Evolutionary conservation across 2,329 filamentous ascomycete genomes (phyloP).

Genomic region (Metarhizium robertsii): DNA sequence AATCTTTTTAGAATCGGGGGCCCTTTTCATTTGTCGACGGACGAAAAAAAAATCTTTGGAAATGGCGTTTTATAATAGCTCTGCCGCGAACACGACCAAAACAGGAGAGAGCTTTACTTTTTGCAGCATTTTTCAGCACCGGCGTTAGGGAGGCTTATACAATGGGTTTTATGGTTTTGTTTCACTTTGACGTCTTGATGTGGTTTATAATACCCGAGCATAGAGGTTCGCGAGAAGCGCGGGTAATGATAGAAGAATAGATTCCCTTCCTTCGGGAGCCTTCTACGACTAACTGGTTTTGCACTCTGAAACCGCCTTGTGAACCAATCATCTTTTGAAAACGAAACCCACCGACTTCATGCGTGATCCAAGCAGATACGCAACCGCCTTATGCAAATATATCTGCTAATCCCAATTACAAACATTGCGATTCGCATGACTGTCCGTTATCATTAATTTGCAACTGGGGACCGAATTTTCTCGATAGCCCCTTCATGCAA

Average conservation of each 20-base stretch:
- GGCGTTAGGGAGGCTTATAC: constrained; percentile 2
- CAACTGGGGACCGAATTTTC: not conserved
- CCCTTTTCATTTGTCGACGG: not conserved
- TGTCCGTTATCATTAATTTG: not conserved
- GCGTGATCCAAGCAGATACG: no score
- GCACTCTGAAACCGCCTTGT: no score
- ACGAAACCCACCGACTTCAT: no score
- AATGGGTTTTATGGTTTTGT: not conserved
- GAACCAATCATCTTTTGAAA: no score
- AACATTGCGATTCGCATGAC: no score
- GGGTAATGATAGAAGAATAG: constrained; percentile 5
- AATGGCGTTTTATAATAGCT: no score
- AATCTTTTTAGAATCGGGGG: not conserved
- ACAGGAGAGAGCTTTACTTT: not conserved
- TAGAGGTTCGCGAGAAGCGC: not conserved
- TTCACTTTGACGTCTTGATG: not conserved
- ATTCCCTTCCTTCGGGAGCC: not conserved
- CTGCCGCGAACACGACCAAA: no score
- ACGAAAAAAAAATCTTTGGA: not conserved
- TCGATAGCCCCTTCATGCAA: no score
- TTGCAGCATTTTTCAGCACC: constrained; percentile 1
- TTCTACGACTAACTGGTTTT: not conserved
- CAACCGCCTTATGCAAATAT: no score
- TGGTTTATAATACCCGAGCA: constrained; percentile 1
- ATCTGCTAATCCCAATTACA: no score